Percentiles rank a stretch among this genome's conserved stretches.
Evolutionary conservation across 1,139 yeast genomes (phyloP).

Genomic region (Chernovozyma aurita): DNA sequence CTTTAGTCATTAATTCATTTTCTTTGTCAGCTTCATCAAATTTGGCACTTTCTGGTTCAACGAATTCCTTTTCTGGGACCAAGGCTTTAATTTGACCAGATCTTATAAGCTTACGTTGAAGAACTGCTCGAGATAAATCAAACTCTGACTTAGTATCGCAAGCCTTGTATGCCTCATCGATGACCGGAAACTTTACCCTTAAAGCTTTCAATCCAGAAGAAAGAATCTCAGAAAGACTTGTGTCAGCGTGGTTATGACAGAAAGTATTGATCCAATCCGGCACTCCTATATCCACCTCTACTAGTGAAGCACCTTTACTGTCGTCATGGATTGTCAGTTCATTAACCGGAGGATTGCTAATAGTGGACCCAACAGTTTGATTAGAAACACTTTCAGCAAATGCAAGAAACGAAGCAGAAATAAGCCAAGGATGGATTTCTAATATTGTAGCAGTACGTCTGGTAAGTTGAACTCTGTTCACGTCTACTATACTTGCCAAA

Average conservation of each 20-base stretch:
- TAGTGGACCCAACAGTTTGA: background rate
- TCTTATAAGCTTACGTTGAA: constrained; percentile 7
- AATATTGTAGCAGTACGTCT: background rate
- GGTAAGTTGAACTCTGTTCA: background rate
- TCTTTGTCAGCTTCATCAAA: constrained; percentile 8
- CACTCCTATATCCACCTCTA: background rate
- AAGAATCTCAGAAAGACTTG: background rate
- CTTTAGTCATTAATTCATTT: constrained; percentile 7
- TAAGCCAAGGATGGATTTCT: constrained; percentile 2
- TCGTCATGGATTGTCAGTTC: background rate
- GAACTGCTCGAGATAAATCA: constrained; percentile 7
- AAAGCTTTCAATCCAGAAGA: background rate
- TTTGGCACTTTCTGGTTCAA: background rate
- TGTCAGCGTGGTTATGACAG: background rate
- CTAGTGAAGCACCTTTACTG: background rate
- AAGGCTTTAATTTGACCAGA: constrained; percentile 1
- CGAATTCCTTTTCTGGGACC: constrained; percentile 4
- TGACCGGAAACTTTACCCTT: background rate
- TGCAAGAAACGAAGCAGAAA: constrained; percentile 1
- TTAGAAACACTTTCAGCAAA: background rate
- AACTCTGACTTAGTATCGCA: too few relatives aligned
- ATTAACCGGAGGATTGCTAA: too few relatives aligned
- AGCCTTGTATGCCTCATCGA: too few relatives aligned
- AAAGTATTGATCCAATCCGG: constrained; percentile 4
- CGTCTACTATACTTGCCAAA: background rate